phyloP scores from a whole-genome alignment of 2,329 filamentous ascomycete genomes.

The Pseudonectria buxi region DNA sequence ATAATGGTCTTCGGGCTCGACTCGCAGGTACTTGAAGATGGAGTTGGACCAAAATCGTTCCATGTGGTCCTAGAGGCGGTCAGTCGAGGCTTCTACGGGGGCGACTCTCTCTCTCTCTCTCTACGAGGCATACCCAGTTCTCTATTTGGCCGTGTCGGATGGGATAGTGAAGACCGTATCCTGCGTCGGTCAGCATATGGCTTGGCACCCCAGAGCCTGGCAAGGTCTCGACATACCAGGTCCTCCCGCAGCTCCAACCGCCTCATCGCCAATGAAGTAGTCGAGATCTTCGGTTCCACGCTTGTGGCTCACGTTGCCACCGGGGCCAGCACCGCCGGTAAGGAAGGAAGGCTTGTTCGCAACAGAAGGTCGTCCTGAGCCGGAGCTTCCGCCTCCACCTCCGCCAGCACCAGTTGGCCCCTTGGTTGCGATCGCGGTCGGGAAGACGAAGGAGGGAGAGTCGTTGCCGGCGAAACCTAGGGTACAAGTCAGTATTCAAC shows the following conservation, averaged over 20 bases:
- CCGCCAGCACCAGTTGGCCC: constrained; percentile 62
- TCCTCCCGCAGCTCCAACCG: constrained; percentile 72
- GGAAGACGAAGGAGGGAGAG: constrained; percentile 98
- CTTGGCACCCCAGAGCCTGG: constrained; percentile 1
- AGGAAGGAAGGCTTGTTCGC: constrained; percentile 94
- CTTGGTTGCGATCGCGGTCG: constrained; percentile 96
- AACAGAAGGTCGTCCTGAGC: constrained; percentile 82
- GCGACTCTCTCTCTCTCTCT: neutral
- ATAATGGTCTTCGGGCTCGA: constrained; percentile 97
- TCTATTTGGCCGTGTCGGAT: constrained; percentile 98
- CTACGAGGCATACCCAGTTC: constrained; percentile 73
- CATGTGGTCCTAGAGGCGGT: constrained; percentile 76
- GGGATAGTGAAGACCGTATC: constrained; percentile 94
- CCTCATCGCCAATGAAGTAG: constrained; percentile 98
- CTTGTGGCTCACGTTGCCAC: constrained; percentile 80
- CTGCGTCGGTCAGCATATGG: constrained; percentile 35
- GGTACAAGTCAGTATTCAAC: constrained; percentile 19
- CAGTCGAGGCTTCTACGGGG: constrained; percentile 13
- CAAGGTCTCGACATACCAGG: constrained; percentile 52
- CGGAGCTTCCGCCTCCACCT: constrained; percentile 66
- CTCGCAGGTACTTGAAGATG: constrained; percentile 98
- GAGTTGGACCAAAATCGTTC: constrained; percentile 99
- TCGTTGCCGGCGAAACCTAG: constrained; percentile 97
- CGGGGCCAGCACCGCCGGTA: constrained; percentile 77
- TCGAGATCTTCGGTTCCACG: constrained; percentile 95